Conservation (phyloP, 176 grass and related monocot species). For the Paspalum vaginatum region DNA sequence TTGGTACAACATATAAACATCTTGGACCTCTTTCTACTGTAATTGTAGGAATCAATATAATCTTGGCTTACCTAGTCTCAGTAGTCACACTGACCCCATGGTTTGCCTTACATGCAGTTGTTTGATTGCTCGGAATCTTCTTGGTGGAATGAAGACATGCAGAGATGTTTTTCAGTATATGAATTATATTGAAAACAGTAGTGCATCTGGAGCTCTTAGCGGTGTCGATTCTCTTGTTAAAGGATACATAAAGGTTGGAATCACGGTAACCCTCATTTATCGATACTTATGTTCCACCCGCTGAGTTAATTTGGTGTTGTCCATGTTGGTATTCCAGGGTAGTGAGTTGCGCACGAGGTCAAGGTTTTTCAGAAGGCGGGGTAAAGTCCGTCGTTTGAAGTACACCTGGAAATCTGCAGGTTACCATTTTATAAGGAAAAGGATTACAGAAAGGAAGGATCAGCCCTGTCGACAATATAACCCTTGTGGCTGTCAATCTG, state of each 20-base stretch:
- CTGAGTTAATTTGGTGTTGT: constrained; percentile 44
- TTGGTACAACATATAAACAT: constrained; percentile 7
- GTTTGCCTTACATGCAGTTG: constrained; percentile 61
- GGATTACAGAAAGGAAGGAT: constrained; percentile 93
- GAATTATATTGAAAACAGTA: constrained; percentile 74
- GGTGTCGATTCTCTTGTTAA: constrained; percentile 81
- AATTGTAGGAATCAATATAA: neutral
- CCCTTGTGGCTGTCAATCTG: constrained; percentile 89
- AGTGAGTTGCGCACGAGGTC: constrained; percentile 76
- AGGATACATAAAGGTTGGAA: constrained; percentile 83
- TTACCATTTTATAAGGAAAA: constrained; percentile 93
- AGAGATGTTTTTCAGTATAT: constrained; percentile 86
- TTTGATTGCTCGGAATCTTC: constrained; percentile 88
- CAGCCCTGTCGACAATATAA: constrained; percentile 91
- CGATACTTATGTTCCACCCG: neutral
- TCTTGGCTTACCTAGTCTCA: constrained; percentile 28
- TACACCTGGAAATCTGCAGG: constrained; percentile 98
- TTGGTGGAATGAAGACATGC: constrained; percentile 97
- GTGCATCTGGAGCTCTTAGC: constrained; percentile 60
- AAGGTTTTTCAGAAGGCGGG: constrained; percentile 78
- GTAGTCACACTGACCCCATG: constrained; percentile 34
- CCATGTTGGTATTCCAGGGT: constrained; percentile 46
- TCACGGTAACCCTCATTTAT: neutral
- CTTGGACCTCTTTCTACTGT: neutral
- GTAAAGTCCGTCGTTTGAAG: constrained; percentile 87